phyloP scores from a whole-genome alignment of 495 filamentous ascomycete species.

The Evernia prunastri region DNA sequence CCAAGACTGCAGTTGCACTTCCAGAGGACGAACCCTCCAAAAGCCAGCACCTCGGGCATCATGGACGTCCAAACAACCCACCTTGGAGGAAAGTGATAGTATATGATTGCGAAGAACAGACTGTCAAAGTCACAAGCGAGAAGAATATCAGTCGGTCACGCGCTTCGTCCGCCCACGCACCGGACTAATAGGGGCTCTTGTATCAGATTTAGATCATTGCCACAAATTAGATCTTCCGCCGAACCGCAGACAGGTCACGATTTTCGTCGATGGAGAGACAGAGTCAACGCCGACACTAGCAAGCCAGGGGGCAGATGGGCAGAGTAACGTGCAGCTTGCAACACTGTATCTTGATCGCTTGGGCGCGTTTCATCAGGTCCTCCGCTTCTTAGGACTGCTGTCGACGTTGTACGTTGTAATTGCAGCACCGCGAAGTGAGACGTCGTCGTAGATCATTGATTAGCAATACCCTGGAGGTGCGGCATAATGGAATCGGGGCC shows the following conservation, averaged over 20 bases:
- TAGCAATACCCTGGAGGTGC: neutral
- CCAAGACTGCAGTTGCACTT: neutral
- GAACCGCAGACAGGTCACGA: neutral
- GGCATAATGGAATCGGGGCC: too few relatives aligned
- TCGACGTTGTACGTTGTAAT: constrained; percentile 1
- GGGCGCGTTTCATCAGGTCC: neutral
- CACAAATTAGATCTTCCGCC: neutral
- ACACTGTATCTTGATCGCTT: constrained; percentile 2
- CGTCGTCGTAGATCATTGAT: neutral
- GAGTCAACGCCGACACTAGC: neutral
- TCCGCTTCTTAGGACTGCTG: neutral
- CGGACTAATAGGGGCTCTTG: neutral
- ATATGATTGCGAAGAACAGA: neutral
- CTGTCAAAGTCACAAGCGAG: neutral
- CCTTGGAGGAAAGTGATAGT: neutral
- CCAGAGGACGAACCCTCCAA: neutral
- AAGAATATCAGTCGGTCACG: neutral
- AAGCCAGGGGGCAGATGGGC: neutral
- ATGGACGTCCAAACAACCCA: neutral
- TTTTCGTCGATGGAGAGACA: neutral
- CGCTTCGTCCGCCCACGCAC: neutral
- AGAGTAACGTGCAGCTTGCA: neutral
- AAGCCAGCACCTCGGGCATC: neutral
- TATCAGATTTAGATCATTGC: neutral
- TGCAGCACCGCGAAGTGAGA: neutral